A percentile compares a stretch with the other conserved stretches of the same genome.
phyloP scores from a whole-genome alignment of 257 asterid species.

The Solanum ossicruentum region DNA sequence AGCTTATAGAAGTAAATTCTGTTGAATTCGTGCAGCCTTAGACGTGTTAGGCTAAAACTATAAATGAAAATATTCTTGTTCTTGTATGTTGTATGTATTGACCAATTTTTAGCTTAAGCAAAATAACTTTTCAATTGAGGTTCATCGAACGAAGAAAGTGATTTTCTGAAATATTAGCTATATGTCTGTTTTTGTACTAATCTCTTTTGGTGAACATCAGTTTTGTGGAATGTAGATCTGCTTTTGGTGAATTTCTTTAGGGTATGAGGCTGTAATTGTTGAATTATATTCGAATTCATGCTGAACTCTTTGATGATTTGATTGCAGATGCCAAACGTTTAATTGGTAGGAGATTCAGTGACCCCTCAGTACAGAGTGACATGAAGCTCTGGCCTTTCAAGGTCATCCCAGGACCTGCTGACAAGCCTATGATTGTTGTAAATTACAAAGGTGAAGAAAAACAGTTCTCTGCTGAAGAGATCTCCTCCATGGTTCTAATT shows the following conservation, averaged over 20 bases:
- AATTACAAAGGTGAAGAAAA: conserved; percentile 20
- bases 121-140: background rate
- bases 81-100: background rate
- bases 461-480: conserved; percentile 18
- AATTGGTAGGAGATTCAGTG: conserved; percentile 23
- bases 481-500: conserved; percentile 20
- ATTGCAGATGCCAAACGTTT: conserved; percentile 17
- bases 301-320: background rate
- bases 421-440: conserved; percentile 26
- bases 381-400: conserved; percentile 27
- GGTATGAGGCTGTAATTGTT: background rate
- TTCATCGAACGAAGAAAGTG: background rate
- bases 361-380: conserved; percentile 20
- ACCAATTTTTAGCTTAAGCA: background rate
- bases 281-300: background rate
- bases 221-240: background rate
- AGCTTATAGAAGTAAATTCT: background rate
- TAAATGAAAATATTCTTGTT: background rate
- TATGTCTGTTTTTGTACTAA: background rate
- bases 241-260: background rate
- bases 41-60: background rate
- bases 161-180: no score
- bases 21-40: background rate
- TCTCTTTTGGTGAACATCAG: background rate
- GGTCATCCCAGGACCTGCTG: conserved; percentile 18